Evolutionary conservation across 805 yeast species (phyloP).

Genomic region (Starmerella ratchasimensis): DNA sequence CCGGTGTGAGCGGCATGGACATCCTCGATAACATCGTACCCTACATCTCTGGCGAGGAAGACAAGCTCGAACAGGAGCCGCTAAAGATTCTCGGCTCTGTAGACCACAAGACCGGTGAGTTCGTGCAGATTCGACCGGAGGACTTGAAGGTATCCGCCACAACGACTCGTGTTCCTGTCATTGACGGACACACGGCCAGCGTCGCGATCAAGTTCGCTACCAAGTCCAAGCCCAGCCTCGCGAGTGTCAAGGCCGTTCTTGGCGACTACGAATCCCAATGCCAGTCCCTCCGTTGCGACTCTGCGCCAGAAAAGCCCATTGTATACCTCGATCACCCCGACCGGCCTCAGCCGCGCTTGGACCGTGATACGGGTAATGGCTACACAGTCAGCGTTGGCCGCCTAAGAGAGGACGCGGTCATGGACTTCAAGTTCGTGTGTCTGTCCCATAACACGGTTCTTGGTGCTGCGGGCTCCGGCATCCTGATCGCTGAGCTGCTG

Average conservation of each 20-base stretch:
- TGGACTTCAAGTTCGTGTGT: slow-evolving; percentile 94
- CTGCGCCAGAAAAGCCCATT: slow-evolving; percentile 87
- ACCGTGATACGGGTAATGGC: slow-evolving; percentile 88
- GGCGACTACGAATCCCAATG: slow-evolving; percentile 76
- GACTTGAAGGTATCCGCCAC: slow-evolving; percentile 86
- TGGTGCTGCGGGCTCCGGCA: slow-evolving; percentile 98
- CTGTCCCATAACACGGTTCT: slow-evolving; percentile 92
- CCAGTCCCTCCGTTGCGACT: slow-evolving; percentile 58
- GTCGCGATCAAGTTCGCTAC: slow-evolving; percentile 71
- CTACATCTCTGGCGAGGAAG: slow-evolving; percentile 92
- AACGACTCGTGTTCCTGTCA: slow-evolving; percentile 92
- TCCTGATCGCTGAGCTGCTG: slow-evolving; percentile 84
- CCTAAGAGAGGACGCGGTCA: slow-evolving; percentile 80
- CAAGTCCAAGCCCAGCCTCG: slow-evolving; percentile 74
- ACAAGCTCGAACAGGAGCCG: slow-evolving; percentile 97
- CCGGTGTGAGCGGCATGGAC: slow-evolving; percentile 94
- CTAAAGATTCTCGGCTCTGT: slow-evolving; percentile 73
- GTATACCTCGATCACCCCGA: slow-evolving; percentile 83
- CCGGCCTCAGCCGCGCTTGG: slow-evolving; percentile 96
- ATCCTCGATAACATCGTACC: slow-evolving; percentile 90
- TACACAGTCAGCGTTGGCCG: slow-evolving; percentile 92
- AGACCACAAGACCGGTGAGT: slow-evolving; percentile 32
- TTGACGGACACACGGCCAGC: slow-evolving; percentile 96
- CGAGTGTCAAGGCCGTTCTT: slow-evolving; percentile 57
- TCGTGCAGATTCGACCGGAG: slow-evolving; percentile 29